Base-by-base conservation (phyloP, 805 yeast genomes). In the Teunomyces panamensis region DNA sequence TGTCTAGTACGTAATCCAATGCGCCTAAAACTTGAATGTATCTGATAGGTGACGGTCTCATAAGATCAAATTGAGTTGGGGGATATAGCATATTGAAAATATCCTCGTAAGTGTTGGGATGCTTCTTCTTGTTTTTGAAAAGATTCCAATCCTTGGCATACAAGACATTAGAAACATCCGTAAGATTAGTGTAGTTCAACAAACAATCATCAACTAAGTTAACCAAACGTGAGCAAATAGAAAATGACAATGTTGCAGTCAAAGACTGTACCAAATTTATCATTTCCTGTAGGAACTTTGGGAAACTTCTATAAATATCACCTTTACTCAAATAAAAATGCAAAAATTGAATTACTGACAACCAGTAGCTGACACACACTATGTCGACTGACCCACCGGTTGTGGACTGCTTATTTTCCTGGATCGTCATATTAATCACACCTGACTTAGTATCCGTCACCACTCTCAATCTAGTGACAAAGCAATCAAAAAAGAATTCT, bases 11-110 rank as follows among this genome's bases (percentile, higher is more conserved):
- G 58, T 91, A 89, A 39, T 89, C 76, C 45, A 95, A 74, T 0
- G 98, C 96, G 28, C 96, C 95, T 49, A 94, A 75, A 0, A 91
- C 85, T 57, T 94, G 96, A 24, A 91, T 82, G 45, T 91, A 77
- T 55, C 82, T 84, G 45, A 91, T 73, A 0, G 99, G 99, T 0
- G 97, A 89, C 3, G 97, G 96, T 60, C 82, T 83, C 77, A 87
- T 83, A 59, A 89, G 85, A 49, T 87, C 86, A 42, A 80, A 75
- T 16, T 87, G 80, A 0, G 92, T 73, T 2, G 98, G 98, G 4
- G 98, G 98, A 53, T 85, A 84, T 47, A 89, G 69, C 79, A 84
- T 86, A 46, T 81, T 78, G 39, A 84, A 70, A 30, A 90, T 85
- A 54, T 87, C 92, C 45, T 86, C 89, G 60, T 84, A 85, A 4